Evolutionary conservation across 371 early-diverging fungal species (phyloP).

Genomic region (Apophysomyces elegans): DNA sequence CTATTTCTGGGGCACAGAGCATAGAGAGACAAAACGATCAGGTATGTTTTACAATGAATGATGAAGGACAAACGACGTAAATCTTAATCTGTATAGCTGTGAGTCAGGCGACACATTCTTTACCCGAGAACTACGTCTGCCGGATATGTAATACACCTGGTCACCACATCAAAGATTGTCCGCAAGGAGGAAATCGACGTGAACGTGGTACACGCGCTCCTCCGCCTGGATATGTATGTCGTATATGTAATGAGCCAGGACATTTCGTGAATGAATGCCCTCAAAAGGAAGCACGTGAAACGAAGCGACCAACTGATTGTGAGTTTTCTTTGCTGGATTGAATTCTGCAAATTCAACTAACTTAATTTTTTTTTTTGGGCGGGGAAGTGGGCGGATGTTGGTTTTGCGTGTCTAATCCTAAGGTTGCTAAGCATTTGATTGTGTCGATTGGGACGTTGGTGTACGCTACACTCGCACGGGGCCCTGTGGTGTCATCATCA

Average conservation of each 20-base stretch:
- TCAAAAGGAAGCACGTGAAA: conserved; percentile 18
- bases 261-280: conserved; percentile 73
- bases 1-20: conserved; percentile 47
- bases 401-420: conserved; percentile 87
- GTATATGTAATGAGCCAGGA: conserved; percentile 59
- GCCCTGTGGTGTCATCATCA: conserved; percentile 51
- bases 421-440: conserved; percentile 80
- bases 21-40: conserved; percentile 31
- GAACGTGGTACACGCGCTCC: neutral
- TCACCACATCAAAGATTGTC: conserved; percentile 72
- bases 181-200: conserved; percentile 20
- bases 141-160: conserved; percentile 63
- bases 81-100: neutral
- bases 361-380: too few species aligned
- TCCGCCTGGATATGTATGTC: conserved; percentile 61
- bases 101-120: conserved; percentile 17
- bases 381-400: conserved; percentile 68
- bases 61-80: neutral
- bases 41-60: conserved; percentile 4
- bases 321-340: neutral
- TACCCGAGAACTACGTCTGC: conserved; percentile 55
- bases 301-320: neutral
- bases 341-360: too few species aligned
- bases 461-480: conserved; percentile 82
- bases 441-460: conserved; percentile 71